Conservation (phyloP, 2,329 filamentous ascomycete genomes). For the Pyrenophora teres region DNA sequence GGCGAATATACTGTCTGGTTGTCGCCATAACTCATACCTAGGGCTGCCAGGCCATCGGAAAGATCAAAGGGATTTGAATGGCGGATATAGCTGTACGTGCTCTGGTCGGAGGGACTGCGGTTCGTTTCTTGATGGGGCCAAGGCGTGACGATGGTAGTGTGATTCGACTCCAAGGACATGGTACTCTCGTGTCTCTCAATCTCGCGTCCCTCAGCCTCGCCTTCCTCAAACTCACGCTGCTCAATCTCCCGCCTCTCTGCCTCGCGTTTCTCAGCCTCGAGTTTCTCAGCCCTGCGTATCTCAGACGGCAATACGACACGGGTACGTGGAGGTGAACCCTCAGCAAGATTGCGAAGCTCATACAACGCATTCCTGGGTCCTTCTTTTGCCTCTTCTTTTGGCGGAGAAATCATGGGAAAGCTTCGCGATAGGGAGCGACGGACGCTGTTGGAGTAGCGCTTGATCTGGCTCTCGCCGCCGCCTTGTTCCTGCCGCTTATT, state of each 20-base stretch:
- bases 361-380: conserved; percentile 26
- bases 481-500: background rate
- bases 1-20: conserved; percentile 16
- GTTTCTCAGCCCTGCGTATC: too few species aligned
- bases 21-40: background rate
- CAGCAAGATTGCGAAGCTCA: background rate
- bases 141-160: conserved; percentile 5
- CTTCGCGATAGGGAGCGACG: conserved; percentile 23
- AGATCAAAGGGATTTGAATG: conserved; percentile 21
- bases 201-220: too few species aligned
- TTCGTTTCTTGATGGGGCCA: conserved; percentile 11
- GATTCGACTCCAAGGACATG: conserved; percentile 10
- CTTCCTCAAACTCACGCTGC: too few species aligned
- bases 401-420: conserved; percentile 3
- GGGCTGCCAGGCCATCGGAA: background rate
- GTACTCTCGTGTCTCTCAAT: conserved; percentile 23
- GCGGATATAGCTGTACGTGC: conserved; percentile 21
- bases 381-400: conserved; percentile 7
- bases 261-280: too few species aligned
- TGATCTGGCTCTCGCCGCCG: conserved; percentile 21
- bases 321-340: too few species aligned
- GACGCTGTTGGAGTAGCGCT: conserved; percentile 24
- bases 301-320: too few species aligned
- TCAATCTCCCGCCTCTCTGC: too few species aligned
- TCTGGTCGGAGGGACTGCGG: conserved; percentile 18